Percentiles rank a stretch among this genome's conserved stretches.
Conservation (phyloP, 352 stramenopile species). For the Phytophthora litchii region DNA sequence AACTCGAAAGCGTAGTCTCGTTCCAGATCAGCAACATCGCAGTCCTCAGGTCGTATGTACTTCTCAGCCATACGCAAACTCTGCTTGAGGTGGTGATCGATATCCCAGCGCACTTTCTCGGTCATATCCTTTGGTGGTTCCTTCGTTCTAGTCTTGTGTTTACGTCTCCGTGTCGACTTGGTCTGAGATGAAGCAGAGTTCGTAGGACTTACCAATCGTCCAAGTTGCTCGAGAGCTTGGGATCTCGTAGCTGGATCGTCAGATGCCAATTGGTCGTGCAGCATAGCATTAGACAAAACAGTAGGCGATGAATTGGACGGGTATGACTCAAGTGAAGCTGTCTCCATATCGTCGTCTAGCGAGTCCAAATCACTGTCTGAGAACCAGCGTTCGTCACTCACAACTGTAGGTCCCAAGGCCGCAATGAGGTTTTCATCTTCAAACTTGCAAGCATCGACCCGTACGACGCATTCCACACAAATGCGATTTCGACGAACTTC, state of each 20-base stretch:
- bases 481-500: slow-evolving; percentile 47
- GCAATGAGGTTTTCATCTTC: slow-evolving; percentile 54
- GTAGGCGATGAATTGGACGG: not conserved
- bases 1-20: slow-evolving; percentile 54
- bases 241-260: slow-evolving; percentile 40
- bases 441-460: slow-evolving; percentile 54
- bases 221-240: slow-evolving; percentile 41
- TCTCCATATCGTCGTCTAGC: slow-evolving; percentile 28
- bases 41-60: slow-evolving; percentile 25
- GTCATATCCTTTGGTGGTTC: slow-evolving; percentile 13
- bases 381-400: slow-evolving; percentile 39
- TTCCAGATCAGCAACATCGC: slow-evolving; percentile 29
- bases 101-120: slow-evolving; percentile 37
- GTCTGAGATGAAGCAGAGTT: not conserved
- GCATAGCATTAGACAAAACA: no score
- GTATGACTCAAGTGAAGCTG: slow-evolving; percentile 15
- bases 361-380: slow-evolving; percentile 32
- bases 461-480: slow-evolving; percentile 55
- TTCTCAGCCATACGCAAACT: slow-evolving; percentile 41
- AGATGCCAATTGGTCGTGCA: slow-evolving; percentile 40
- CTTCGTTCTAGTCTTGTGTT: slow-evolving; percentile 11
- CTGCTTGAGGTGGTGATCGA: slow-evolving; percentile 45
- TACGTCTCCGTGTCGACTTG: slow-evolving; percentile 18
- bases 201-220: slow-evolving; percentile 34
- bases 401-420: slow-evolving; percentile 46